Evolutionary conservation across 2,329 filamentous ascomycete genomes (phyloP), one percentile per base, ranked within the genome.

Genomic region (Penicillium aurantiogriseum): DNA sequence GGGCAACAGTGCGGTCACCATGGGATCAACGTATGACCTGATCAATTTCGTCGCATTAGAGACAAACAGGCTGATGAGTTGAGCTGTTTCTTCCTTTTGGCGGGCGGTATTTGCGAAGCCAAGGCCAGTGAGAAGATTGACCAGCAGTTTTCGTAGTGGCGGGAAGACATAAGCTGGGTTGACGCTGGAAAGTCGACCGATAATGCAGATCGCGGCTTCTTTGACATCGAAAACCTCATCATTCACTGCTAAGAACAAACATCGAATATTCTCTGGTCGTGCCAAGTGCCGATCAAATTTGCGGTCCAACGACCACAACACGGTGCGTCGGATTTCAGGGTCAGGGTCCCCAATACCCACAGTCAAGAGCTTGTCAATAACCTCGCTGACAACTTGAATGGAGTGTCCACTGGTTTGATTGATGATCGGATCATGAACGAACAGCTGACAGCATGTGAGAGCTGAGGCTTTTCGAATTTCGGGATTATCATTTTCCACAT

Each of bases 101-200:
- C 91, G 86, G 8, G 93, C 85, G 51, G 93, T 94, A 71, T 96
- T 96, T 7, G 94, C 95, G 69, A 97, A 97, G 67, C 96, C 92
- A 23, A 99, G 88, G 69, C 97, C 93, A 0, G 94, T 99, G 60
- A 99, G 83, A 74, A 99, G 88, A 75, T 99, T 95, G 57, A 99
- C 92, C 27, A 99, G 85, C 6, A 95, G 89, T 76, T 99, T 99
- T 61, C 94, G 89, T 39, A 99, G 77, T 0, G 94, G 95, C 2
- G 95, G 94, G 68, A 99, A 96, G 64, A 99, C 92, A 74, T 99
- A 99, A 57, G 95, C 95, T 1, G 94, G 95, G 64, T 99, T 99
- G 63, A 92, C 88, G 51, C 86, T 85, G 0, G 94, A 95, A 56
- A 99, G 80, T 13, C 95, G 91, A 33, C 94, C 95, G 67, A 99